These are phyloP conservation scores for Cadophora gregata DNA, from an alignment of 2,329 filamentous ascomycete species.

Conservation along the genomic window DNA sequence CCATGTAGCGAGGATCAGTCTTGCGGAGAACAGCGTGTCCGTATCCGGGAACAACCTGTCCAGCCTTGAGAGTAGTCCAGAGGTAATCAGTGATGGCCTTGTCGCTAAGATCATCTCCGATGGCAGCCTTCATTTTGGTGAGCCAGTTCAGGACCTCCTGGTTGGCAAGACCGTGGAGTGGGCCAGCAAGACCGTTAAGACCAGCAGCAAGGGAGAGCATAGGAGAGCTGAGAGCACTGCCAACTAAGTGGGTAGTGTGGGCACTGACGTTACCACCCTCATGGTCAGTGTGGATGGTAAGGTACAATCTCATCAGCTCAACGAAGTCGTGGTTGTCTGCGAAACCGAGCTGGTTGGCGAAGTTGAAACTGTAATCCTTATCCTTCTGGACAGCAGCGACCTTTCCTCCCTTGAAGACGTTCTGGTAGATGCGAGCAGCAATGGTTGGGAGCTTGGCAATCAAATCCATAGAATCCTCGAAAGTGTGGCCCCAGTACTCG, in stretches of 20 bases:
- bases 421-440: conserved; percentile 98
- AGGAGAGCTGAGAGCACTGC: conserved; percentile 93
- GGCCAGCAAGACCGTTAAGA: conserved; percentile 96
- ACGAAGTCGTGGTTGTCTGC: conserved; percentile 94
- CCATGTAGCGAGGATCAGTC: conserved; percentile 98
- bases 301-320: conserved; percentile 97
- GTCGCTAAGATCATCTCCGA: conserved; percentile 96
- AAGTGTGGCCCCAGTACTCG: conserved; percentile 99
- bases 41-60: conserved; percentile 97
- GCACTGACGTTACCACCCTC: conserved; percentile 99
- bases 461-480: conserved; percentile 99
- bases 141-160: conserved; percentile 99
- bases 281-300: conserved; percentile 99
- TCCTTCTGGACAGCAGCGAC: conserved; percentile 95
- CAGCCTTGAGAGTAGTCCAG: conserved; percentile 94
- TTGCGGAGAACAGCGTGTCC: conserved; percentile 99
- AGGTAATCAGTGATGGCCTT: conserved; percentile 98
- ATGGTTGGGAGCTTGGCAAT: conserved; percentile 99
- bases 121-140: conserved; percentile 94
- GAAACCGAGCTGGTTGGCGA: conserved; percentile 99
- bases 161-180: conserved; percentile 98
- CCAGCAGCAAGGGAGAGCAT: conserved; percentile 96
- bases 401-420: conserved; percentile 99
- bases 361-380: conserved; percentile 99
- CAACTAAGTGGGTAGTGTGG: conserved; percentile 98